Evolutionary conservation across 2,329 filamentous ascomycete species (phyloP), one percentile per base, ranked within the genome.

Genomic region (Penicillium sclerotiorum): DNA sequence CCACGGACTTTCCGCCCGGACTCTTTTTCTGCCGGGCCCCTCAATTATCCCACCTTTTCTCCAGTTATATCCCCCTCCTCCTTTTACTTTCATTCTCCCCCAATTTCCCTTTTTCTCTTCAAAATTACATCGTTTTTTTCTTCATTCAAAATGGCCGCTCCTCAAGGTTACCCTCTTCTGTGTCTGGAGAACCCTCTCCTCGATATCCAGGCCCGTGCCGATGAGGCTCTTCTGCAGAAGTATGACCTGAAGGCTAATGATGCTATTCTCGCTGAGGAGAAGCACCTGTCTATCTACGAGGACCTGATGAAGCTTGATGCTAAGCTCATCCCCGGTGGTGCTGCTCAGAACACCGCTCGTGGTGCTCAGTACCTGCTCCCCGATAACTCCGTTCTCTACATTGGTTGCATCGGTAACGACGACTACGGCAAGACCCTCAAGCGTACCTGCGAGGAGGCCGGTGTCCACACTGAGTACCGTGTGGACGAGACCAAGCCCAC

Each of bases 151-250:
- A 95, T 95, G 90, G 81, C 89, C 69, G 73, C 86, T 63, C 70
- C 75, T 64, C 88, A 91, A 77, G 87, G 91, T 75, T 97, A 88
- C 79, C 81, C 89, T 74, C 88, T 99, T 67, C 82, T 97, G 69
- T 94, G 88, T 76, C 78, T 99, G 67, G 94, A 96, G 87, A 99
- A 99, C 77, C 94, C 94, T 73, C 86, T 99, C 65, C 88, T 99
- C 66, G 93, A 99, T 72, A 99, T 99, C 73, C 93, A 96, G 78
- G 94, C 88, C 64, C 73, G 80, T 64, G 84, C 91, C 64, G 84
- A 93, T 74, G 82, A 92, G 64, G 85, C 84, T 23, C 85, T 97
- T 48, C 88, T 99, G 53, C 79, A 92, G 62, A 95, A 96, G 81
- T 99, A 99, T 73, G 85, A 78, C 52, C 82, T 99, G 66, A 96